Base-by-base conservation (phyloP, 2,329 filamentous ascomycete genomes). In the Ceratocystis harringtonii region DNA sequence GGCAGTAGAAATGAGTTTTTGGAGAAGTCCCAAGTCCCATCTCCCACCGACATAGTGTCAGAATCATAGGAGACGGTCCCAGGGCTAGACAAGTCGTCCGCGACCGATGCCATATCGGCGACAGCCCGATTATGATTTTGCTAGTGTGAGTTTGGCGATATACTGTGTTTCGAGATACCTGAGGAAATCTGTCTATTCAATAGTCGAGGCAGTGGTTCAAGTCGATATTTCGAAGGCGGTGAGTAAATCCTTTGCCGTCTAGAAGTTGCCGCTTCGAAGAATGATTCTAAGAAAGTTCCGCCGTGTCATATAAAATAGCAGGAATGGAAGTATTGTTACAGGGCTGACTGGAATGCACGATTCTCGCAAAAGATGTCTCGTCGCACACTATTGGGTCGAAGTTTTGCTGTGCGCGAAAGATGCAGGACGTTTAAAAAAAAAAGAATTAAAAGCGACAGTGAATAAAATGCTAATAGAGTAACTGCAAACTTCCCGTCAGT, bases 1-100 rank as follows among this genome's bases (percentile, higher is more conserved):
- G 89, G 89, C 63, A 94, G 76, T 64, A 94, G 77, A 73, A 92
- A 94, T 19, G 82, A 85, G 72, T 92, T 90, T 72, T 86, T 86
- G 67, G 81, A 79, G 66, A 87, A 86, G 71, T 92, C 87, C 89
- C 89, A 94, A 43, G 89, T 92, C 25, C 89, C 89, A 73, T 92
- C 89, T 68, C 89, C 89, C 17, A 92, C 88, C 65, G 78, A 80
- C 80, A 92, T 79, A n/a, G 85, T 89, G 71, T 85, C 80, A 63
- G 87, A 90, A 70, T 81, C 80, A 76, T 92, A 92, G 69, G 80
- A 83, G 73, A 84, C 86, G 74, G 84, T 84, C 72, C 89, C 89
- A 62, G 89, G 81, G 69, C 86, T 80, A 69, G 87, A 87, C 71
- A 88, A 79, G 71, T 77, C 76, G 72, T 82, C 78, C 74, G 79